These are phyloP conservation scores for Actinomortierella wolfii DNA, from an alignment of 371 early-diverging fungal species.

Conservation along the genomic window DNA sequence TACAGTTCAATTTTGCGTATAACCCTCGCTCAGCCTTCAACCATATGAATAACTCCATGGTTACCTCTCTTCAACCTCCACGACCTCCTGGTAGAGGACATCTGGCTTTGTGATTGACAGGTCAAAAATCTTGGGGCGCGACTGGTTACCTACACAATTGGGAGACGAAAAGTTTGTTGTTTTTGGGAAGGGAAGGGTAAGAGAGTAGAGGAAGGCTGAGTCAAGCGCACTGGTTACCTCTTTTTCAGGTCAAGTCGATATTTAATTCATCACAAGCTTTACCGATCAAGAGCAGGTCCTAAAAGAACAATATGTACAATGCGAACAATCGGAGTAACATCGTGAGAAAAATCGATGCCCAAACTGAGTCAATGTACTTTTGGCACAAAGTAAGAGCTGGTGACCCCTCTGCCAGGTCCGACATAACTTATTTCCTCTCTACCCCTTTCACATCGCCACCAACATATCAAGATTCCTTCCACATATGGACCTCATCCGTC, in stretches of 20 bases:
- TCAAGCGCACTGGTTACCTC: too few relatives aligned
- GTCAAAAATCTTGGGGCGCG: slow-evolving; percentile 94
- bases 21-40: too few relatives aligned
- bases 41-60: too few relatives aligned
- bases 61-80: slow-evolving; percentile 89
- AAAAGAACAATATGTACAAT: background rate
- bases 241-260: too few relatives aligned
- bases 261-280: slow-evolving; percentile 20
- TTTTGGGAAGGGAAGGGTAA: background rate
- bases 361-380: background rate
- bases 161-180: slow-evolving; percentile 1
- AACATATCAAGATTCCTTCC: background rate
- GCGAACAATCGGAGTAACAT: background rate
- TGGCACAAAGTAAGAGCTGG: too few relatives aligned
- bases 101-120: slow-evolving; percentile 81
- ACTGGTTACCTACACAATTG: slow-evolving; percentile 85
- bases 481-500: too few relatives aligned
- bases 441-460: background rate
- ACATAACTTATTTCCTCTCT: background rate
- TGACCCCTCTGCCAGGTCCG: background rate
- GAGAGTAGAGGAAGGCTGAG: background rate
- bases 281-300: slow-evolving; percentile 70
- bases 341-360: too few relatives aligned
- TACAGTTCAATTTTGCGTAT: background rate
- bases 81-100: slow-evolving; percentile 83